A percentile compares a stretch with the other conserved stretches of the same genome.
These are phyloP conservation scores for Pythium utonaiense DNA, from an alignment of 352 stramenopile genomes.

Conservation along the genomic window DNA sequence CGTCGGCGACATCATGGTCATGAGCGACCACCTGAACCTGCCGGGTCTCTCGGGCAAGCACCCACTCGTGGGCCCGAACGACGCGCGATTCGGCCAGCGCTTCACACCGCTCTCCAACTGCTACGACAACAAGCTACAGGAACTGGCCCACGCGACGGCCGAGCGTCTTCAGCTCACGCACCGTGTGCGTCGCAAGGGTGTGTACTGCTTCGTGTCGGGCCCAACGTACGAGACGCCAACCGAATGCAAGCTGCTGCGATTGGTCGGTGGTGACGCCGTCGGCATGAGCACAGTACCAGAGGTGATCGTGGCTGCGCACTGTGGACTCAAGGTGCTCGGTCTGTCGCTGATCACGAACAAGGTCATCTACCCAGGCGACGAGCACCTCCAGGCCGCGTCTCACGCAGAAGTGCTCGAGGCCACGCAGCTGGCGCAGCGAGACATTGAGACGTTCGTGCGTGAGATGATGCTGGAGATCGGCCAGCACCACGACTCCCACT, in stretches of 20 bases:
- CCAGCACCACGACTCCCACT: slow-evolving; percentile 25
- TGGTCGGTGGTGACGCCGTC: slow-evolving; percentile 91
- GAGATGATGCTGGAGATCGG: slow-evolving; percentile 49
- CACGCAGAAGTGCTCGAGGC: slow-evolving; percentile 94
- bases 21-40: slow-evolving; percentile 96
- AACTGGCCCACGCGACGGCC: slow-evolving; percentile 77
- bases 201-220: slow-evolving; percentile 96
- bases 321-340: slow-evolving; percentile 93
- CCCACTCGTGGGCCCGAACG: slow-evolving; percentile 94
- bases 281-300: slow-evolving; percentile 97
- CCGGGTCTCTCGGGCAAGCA: slow-evolving; percentile 91
- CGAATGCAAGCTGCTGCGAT: slow-evolving; percentile 92
- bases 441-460: slow-evolving; percentile 48
- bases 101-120: slow-evolving; percentile 95
- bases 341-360: slow-evolving; percentile 97
- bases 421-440: slow-evolving; percentile 61
- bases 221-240: slow-evolving; percentile 96
- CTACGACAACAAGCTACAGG: slow-evolving; percentile 90
- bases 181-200: slow-evolving; percentile 83
- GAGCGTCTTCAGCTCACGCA: slow-evolving; percentile 74
- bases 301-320: slow-evolving; percentile 94
- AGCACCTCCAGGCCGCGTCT: slow-evolving; percentile 69
- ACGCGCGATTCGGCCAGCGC: slow-evolving; percentile 91
- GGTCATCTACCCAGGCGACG: slow-evolving; percentile 80
- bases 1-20: slow-evolving; percentile 96